Evolutionary conservation across 1,284 basidiomycete genomes (phyloP), one percentile per base, ranked within the genome.

Genomic region (Inonotus obliquus): DNA sequence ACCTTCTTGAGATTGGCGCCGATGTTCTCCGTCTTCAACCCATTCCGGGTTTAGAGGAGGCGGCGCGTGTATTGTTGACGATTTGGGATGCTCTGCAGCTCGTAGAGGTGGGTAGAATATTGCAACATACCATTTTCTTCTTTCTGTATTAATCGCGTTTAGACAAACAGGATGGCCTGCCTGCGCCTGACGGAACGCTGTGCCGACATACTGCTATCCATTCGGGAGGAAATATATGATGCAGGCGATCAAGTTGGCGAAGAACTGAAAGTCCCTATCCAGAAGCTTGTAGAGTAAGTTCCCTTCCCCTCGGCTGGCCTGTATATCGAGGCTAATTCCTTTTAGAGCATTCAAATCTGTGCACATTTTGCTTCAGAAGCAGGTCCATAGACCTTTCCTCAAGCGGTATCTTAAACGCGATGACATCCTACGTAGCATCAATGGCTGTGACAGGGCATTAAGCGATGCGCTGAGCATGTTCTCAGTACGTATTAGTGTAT

Each of bases 351-450:
- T 81, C 66, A 66, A 69, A 7, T 45, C 77, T 52, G 81, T 90
- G 1, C 75, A 78, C 53, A 66, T 71, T 5, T 79, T 90, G 66
- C 77, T 89, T 19, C 68, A 79, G 62, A 85, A 82, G 64, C 84
- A 89, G 65, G 77, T 79, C 10, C 79, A 81, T 56, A 75, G 87
- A 1, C 87, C 89, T 0, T 92, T 92, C 75, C 72, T 93, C 65
- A 91, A 91, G 73, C 80, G 89, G 1, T 92, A 91, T 70, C 77
- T 92, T 54, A 86, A 86, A 70, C 81, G 89, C 39, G 86, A 90
- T 41, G 87, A 92, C 66, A 87, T 90, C 49, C 71, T 79, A 21
- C 74, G 76, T 23, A 81, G 81, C 56, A 82, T 90, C 39, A 65
- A 70, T 6, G 76, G 72, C 1, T 90, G 86, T 63, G 79, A 86